Evolutionary conservation across 2,329 filamentous ascomycete genomes (phyloP), one percentile per base, ranked within the genome.

Genomic region (Exutisphaerella laricina): DNA sequence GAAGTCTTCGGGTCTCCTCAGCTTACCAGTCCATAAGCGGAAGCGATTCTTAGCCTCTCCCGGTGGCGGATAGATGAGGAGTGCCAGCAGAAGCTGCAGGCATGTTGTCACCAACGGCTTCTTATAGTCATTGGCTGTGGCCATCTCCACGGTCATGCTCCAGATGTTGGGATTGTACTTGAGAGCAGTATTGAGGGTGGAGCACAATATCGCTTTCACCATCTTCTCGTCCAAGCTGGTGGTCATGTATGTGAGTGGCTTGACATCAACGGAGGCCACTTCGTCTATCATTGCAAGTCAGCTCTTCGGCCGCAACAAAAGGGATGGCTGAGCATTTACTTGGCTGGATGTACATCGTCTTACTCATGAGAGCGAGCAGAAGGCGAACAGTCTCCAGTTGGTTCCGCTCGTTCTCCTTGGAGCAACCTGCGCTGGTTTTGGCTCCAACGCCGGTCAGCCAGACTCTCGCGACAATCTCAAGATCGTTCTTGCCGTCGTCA

Each of bases 391-490:
- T 84, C 67, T 98, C 92, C 53, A 85, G 88, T 46, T 92, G 80
- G 65, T 96, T 96, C 68, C 77, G 94, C 69, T 98, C 92, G 45
- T 87, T 84, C 58, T 97, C 89, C 64, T 88, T 94, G 39, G 83
- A 96, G 3, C 88, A 90, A 7, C 83, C 83, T 55, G 94, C 81
- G 4, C 88, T 80, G 12, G 85, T 86, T 64, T 95, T 94, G 71
- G 90, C 97, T 10, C 92, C 92, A 21, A 98, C 90, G 35, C 92
- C 92, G 60, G 87, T 97, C 69, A 96, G 88, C 92, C 92, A 98
- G 62, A 98, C 97, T 41, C 88, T 84, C 66, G 92, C 95, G 5
- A 84, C 85, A 43, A 96, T 85, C 63, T 92, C 54, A 13, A 52
- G 43, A 21, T 58, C 54, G 3, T 55, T 49, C 7, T 41, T 43